A percentile compares a stretch with the other conserved stretches of the same genome.
These are phyloP conservation scores for Phytophthora pinifolia DNA, from an alignment of 352 stramenopile species.

Conservation along the genomic window DNA sequence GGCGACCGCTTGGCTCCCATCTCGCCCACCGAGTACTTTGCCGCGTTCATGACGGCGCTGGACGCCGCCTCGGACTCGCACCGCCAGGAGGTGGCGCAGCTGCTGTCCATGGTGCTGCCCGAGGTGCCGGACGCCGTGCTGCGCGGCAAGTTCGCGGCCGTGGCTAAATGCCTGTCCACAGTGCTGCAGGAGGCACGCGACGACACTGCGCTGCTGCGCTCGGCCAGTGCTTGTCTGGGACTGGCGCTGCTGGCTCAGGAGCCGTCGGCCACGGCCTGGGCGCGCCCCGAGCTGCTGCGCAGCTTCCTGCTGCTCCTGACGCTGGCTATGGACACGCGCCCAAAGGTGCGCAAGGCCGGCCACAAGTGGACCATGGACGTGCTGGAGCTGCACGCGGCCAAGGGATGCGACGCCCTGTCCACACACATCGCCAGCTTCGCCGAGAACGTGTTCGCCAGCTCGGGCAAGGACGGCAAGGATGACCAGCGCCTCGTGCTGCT, in stretches of 20 bases:
- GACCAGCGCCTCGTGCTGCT: constrained; percentile 75
- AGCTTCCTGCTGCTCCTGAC: constrained; percentile 81
- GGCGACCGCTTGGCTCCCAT: constrained; percentile 33
- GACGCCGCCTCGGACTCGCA: constrained; percentile 73
- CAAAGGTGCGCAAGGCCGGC: constrained; percentile 83
- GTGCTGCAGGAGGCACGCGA: constrained; percentile 71
- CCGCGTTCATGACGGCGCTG: constrained; percentile 84
- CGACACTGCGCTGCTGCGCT: constrained; percentile 64
- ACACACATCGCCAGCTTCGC: constrained; percentile 88
- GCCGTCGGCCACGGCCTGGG: constrained; percentile 57
- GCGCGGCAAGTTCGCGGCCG: constrained; percentile 74
- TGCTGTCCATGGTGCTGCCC: constrained; percentile 78
- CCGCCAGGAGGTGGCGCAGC: constrained; percentile 73
- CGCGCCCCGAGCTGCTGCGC: constrained; percentile 64
- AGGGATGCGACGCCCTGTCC: constrained; percentile 76
- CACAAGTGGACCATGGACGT: constrained; percentile 78
- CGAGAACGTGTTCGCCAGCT: constrained; percentile 76
- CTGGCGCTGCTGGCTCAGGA: constrained; percentile 74
- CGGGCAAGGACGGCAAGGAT: constrained; percentile 50
- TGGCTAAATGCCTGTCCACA: constrained; percentile 67
- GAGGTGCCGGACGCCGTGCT: constrained; percentile 72
- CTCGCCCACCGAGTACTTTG: constrained; percentile 87
- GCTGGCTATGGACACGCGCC: constrained; percentile 74
- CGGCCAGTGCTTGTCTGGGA: constrained; percentile 60
- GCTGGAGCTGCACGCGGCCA: constrained; percentile 65